phyloP scores from a whole-genome alignment of 2,329 filamentous ascomycete species.

The Tolypocladium cylindrosporum region DNA sequence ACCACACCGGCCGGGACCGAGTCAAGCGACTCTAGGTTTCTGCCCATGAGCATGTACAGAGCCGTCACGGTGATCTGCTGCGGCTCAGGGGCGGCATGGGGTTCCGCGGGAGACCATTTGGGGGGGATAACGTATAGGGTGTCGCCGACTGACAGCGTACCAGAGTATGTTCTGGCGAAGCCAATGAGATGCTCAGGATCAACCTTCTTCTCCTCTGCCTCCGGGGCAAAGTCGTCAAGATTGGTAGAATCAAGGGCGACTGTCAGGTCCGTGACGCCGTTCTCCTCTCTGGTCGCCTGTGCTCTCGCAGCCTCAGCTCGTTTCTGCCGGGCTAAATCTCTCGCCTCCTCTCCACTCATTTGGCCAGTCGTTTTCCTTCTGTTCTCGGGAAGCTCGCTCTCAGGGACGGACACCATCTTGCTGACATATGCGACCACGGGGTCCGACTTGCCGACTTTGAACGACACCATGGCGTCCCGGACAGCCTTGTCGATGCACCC shows the following conservation, averaged over 20 bases:
- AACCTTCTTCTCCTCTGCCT: conserved; percentile 44
- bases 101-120: conserved; percentile 79
- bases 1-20: conserved; percentile 89
- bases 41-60: conserved; percentile 92
- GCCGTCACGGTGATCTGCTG: conserved; percentile 77
- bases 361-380: conserved; percentile 56
- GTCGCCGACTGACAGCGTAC: conserved; percentile 80
- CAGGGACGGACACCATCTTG: conserved; percentile 94
- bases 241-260: conserved; percentile 51
- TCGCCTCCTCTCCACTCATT: conserved; percentile 80
- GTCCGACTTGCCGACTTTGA: conserved; percentile 58
- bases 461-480: conserved; percentile 72
- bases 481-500: conserved; percentile 58
- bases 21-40: conserved; percentile 70
- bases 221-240: conserved; percentile 41
- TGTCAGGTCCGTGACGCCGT: conserved; percentile 45
- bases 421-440: conserved; percentile 92
- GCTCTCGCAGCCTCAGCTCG: conserved; percentile 77
- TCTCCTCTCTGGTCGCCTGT: conserved; percentile 46
- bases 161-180: conserved; percentile 89
- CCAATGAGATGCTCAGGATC: conserved; percentile 87
- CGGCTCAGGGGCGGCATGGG: conserved; percentile 61
- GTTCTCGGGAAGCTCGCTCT: conserved; percentile 84
- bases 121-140: conserved; percentile 83
- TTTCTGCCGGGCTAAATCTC: conserved; percentile 80